phyloP scores from a whole-genome alignment of 768 basidiomycete species.

The Termitomyces sp. region DNA sequence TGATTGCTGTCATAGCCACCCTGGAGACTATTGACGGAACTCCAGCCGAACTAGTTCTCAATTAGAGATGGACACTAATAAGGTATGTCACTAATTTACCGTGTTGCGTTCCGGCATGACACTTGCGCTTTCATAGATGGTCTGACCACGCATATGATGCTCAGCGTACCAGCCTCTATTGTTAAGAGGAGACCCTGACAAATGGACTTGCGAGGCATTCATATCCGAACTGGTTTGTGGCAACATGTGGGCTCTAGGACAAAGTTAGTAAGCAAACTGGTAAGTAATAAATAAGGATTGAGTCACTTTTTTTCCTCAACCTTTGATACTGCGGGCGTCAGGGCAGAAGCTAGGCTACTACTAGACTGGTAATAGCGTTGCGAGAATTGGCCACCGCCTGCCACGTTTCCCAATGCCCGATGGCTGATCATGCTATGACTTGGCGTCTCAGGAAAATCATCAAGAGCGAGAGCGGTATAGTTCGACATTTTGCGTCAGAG shows the following conservation, averaged over 20 bases:
- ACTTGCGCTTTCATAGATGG: constrained; percentile 1
- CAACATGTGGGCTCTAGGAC: background rate
- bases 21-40: background rate
- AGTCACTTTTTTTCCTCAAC: background rate
- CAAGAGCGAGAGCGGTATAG: background rate
- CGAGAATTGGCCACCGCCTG: background rate
- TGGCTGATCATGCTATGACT: background rate
- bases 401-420: background rate
- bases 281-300: background rate
- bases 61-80: background rate
- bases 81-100: background rate
- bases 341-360: constrained; percentile 6
- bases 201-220: background rate
- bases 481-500: constrained; percentile 2
- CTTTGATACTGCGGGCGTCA: background rate
- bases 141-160: background rate
- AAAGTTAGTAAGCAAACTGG: background rate
- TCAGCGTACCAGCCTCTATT: background rate
- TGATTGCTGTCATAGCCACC: background rate
- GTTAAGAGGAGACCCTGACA: background rate
- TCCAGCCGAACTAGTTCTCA: background rate
- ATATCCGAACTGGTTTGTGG: background rate
- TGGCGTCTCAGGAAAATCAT: background rate
- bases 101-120: constrained; percentile 4
- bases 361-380: constrained; percentile 4